phyloP scores from a whole-genome alignment of 305 asterid genomes.

The Fraxinus albicans region DNA sequence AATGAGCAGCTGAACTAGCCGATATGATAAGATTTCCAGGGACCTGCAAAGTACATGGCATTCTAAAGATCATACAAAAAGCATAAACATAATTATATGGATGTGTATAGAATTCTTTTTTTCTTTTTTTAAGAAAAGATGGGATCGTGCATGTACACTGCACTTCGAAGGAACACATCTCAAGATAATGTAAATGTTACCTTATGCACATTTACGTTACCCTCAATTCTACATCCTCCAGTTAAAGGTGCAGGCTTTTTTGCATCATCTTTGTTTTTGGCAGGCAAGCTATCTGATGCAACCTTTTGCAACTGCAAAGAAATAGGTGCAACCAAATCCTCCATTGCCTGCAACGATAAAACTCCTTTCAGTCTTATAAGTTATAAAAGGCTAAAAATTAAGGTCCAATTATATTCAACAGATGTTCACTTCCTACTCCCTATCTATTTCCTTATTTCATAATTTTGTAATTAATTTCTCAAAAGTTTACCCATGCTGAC shows the following conservation, averaged over 20 bases:
- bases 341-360: conserved; percentile 74
- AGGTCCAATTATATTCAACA: neutral
- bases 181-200: conserved; percentile 27
- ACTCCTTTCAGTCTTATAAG: conserved; percentile 6
- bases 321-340: conserved; percentile 73
- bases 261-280: conserved; percentile 36
- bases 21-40: conserved; percentile 92
- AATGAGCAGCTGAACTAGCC: conserved; percentile 88
- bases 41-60: conserved; percentile 55
- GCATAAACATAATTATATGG: neutral
- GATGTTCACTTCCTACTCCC: neutral
- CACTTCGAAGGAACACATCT: neutral
- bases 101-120: neutral
- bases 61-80: conserved; percentile 6
- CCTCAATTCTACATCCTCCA: conserved; percentile 96
- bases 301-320: conserved; percentile 45
- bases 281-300: conserved; percentile 45
- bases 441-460: conserved; percentile 16
- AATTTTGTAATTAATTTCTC: conserved; percentile 14
- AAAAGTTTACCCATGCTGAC: conserved; percentile 39
- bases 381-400: neutral
- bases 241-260: conserved; percentile 86
- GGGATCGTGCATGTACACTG: neutral
- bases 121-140: neutral
- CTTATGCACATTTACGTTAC: conserved; percentile 91